A percentile compares a stretch with the other conserved stretches of the same genome.
Evolutionary conservation across 257 asterid genomes (phyloP).

Genomic region (Knoxia roxburghii): DNA sequence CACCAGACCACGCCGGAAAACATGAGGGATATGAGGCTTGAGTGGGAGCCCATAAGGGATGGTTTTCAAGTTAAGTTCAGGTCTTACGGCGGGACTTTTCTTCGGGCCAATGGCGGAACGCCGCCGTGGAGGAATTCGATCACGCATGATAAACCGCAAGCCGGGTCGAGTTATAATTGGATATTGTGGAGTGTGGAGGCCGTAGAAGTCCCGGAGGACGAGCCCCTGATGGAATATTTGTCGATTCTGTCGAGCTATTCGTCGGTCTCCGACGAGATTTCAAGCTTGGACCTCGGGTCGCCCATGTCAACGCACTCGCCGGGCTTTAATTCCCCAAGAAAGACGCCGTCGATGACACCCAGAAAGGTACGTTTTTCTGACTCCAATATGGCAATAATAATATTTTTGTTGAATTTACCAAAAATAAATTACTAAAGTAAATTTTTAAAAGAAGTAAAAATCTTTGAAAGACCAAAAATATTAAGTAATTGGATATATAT

Average conservation of each 20-base stretch:
- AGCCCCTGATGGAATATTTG: conserved; percentile 53
- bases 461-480: too few species aligned
- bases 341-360: conserved; percentile 23
- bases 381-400: neutral
- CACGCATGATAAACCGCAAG: conserved; percentile 61
- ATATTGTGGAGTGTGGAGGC: conserved; percentile 73
- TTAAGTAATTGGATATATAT: too few species aligned
- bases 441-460: neutral
- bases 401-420: neutral
- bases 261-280: conserved; percentile 69
- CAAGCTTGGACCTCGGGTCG: conserved; percentile 60
- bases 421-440: too few species aligned
- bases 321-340: conserved; percentile 30
- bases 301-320: conserved; percentile 60
- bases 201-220: conserved; percentile 74
- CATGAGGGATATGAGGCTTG: conserved; percentile 29
- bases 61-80: conserved; percentile 71
- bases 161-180: conserved; percentile 55
- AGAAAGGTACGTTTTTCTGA: conserved; percentile 56
- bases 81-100: conserved; percentile 53
- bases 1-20: conserved; percentile 44
- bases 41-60: conserved; percentile 82
- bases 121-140: conserved; percentile 92
- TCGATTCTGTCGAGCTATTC: conserved; percentile 69
- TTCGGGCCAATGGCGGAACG: conserved; percentile 91